Evolutionary conservation across 1,139 yeast genomes (phyloP), one percentile per base, ranked within the genome.

Genomic region (Arxiozyma bovina): DNA sequence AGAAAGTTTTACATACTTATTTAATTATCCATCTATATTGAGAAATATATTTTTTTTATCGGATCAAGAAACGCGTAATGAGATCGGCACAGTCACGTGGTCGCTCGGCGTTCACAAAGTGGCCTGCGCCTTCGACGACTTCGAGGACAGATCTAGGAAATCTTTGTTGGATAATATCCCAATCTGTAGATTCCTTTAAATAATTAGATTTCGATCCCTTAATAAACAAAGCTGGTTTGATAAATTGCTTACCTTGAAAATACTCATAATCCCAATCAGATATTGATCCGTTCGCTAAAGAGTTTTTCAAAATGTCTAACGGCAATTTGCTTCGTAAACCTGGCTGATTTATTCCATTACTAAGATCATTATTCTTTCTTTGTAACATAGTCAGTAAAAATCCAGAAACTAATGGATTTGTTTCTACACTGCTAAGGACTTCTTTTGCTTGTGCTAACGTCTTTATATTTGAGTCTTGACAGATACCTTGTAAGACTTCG

Each of bases 31-130:
- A 27, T 6, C 2, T 27, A 27, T 11, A 6, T 27, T 8, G 11
- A 27, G 30, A 27, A 27, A n/a, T n/a, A n/a, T n/a, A n/a, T 12
- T 34, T 34, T 34, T 30, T 34, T 34, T 34, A 34, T 34, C 48
- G 21, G 42, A 34, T 25, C 23, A 50, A 43, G 43, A 44, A 43
- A 23, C 42, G 23, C 38, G 48, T n/a, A 18, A 45, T 45, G 17
- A 40, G 30, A 38, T 7, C 15, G 9, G 52, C 49, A 20, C 49
- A 50, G 22, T 34, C 44, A 17, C 43, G 40, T 38, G 96, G 95
- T 60, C 84, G 82, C 63, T 88, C 96, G 55, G 87, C 81, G 61
- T 86, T 86, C 25, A 88, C 80, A 96, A 97, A 93, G 70, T 93
- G 99, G 1, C 97, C 97, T 1, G 90, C 80, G 27, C 55, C 55